Conservation (phyloP, 768 basidiomycete species). For the Tulasnella sp. region DNA sequence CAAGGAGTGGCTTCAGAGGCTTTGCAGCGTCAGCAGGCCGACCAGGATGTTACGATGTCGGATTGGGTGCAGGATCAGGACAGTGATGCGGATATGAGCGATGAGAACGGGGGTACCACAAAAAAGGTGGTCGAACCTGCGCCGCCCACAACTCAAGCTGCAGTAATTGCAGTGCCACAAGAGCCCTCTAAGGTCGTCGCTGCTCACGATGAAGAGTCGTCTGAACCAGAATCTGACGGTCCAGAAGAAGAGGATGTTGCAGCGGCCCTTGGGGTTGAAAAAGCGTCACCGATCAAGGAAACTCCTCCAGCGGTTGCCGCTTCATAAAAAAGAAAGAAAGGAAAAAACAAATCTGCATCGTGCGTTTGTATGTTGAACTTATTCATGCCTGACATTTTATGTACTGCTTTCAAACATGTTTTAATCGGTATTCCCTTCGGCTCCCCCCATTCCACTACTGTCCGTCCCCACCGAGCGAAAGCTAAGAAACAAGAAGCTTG, state of each 20-base stretch:
- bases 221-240: not conserved
- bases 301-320: not conserved
- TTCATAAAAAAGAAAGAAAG: not conserved
- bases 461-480: not conserved
- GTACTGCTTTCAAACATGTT: not conserved
- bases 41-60: not conserved
- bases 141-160: not conserved
- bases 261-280: not conserved
- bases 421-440: not conserved
- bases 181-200: not conserved
- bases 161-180: not conserved
- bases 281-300: not conserved
- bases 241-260: not conserved
- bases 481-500: not conserved
- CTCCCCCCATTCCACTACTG: not conserved
- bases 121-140: not conserved
- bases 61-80: slow-evolving; percentile 9
- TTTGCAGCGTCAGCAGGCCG: not conserved
- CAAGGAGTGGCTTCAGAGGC: not conserved
- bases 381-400: not conserved
- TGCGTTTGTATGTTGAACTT: not conserved
- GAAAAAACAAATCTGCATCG: not conserved
- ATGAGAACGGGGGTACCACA: not conserved
- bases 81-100: not conserved
- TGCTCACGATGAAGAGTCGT: not conserved